Evolutionary conservation across 2,329 filamentous ascomycete species (phyloP).

Genomic region (Botryotinia globosa): DNA sequence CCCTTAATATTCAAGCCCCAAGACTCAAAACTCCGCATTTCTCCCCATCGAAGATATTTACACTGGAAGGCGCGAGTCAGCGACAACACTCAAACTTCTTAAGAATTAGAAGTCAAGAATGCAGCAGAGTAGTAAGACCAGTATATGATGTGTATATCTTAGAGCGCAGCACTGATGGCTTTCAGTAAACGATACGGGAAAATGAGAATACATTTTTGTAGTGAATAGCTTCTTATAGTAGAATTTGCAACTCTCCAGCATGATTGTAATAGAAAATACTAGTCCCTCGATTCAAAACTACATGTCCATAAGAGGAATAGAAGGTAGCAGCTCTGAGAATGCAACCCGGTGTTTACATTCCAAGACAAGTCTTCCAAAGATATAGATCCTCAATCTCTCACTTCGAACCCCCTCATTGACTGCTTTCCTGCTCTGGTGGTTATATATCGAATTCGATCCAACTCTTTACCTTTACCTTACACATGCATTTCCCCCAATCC

Average conservation of each 20-base stretch:
- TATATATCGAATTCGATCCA: not conserved
- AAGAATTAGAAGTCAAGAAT: not conserved
- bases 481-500: not conserved
- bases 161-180: not conserved
- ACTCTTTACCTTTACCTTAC: not conserved
- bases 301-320: rapidly evolving
- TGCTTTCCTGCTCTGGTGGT: not conserved
- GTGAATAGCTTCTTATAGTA: not conserved
- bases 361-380: not conserved
- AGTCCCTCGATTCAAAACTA: not conserved
- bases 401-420: rapidly evolving
- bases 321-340: not conserved
- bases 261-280: not conserved
- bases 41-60: rapidly evolving
- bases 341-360: rapidly evolving
- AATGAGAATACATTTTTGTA: not conserved
- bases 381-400: not conserved
- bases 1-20: not conserved
- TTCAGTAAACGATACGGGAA: not conserved
- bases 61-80: not conserved
- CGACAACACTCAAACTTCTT: not conserved
- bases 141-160: not conserved
- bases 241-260: not conserved
- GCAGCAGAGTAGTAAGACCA: no score
- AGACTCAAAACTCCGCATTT: not conserved